phyloP scores from a whole-genome alignment of 345 rosid species.

The Eutrema japonicum region DNA sequence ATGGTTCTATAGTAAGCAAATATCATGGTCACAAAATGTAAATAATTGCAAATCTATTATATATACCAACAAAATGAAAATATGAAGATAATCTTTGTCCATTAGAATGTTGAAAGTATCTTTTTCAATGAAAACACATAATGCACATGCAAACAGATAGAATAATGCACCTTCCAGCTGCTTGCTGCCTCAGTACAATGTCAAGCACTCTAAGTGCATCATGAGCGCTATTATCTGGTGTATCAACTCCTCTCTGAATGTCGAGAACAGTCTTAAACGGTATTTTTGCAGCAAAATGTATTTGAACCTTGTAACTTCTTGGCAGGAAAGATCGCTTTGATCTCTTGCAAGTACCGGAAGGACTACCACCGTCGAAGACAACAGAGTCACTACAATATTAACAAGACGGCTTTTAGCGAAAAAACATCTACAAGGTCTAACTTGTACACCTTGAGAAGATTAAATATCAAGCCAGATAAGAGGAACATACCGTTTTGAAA shows the following conservation, averaged over 20 bases:
- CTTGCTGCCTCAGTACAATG: slow-evolving; percentile 79
- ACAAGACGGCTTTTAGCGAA: slow-evolving; percentile 6
- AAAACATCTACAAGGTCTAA: slow-evolving; percentile 17
- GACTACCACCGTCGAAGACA: slow-evolving; percentile 46
- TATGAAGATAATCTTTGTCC: background rate
- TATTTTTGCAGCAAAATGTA: slow-evolving; percentile 62
- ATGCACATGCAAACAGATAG: slow-evolving; percentile 19
- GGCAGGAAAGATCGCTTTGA: slow-evolving; percentile 60
- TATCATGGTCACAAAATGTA: slow-evolving; percentile 17
- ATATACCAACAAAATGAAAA: slow-evolving; percentile 26
- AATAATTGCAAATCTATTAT: slow-evolving; percentile 14
- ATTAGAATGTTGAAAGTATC: slow-evolving; percentile 11
- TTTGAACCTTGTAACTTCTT: slow-evolving; percentile 58
- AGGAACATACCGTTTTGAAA: slow-evolving; percentile 54
- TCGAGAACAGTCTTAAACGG: slow-evolving; percentile 59
- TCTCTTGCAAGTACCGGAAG: slow-evolving; percentile 52
- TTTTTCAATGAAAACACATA: background rate
- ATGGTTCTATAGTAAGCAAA: slow-evolving; percentile 31
- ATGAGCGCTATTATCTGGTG: slow-evolving; percentile 52
- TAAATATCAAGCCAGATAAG: slow-evolving; percentile 25
- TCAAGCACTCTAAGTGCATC: slow-evolving; percentile 87
- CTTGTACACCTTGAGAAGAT: slow-evolving; percentile 26
- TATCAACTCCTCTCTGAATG: slow-evolving; percentile 55
- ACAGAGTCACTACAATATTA: slow-evolving; percentile 45
- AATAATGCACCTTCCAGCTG: slow-evolving; percentile 59